Evolutionary conservation across 768 basidiomycete species (phyloP).

Genomic region (Leccinum pellstonianum): DNA sequence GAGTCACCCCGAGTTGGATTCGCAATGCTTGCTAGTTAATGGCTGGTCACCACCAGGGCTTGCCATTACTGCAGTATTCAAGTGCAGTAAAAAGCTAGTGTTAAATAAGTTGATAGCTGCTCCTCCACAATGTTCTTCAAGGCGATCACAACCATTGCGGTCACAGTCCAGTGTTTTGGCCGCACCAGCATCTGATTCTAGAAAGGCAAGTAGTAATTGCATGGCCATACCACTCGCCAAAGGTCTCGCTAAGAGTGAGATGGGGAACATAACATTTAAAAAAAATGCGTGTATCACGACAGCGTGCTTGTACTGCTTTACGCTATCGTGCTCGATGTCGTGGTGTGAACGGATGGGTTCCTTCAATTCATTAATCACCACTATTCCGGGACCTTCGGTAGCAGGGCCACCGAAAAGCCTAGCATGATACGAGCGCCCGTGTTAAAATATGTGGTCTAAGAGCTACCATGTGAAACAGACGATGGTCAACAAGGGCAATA

Average conservation of each 20-base stretch:
- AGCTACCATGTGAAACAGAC: background rate
- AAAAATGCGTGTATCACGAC: conserved; percentile 63
- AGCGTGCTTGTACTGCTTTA: conserved; percentile 96
- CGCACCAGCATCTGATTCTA: too few relatives aligned
- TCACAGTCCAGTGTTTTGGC: too few relatives aligned
- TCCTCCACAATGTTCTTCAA: too few relatives aligned
- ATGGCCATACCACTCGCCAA: too few relatives aligned
- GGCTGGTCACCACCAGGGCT: too few relatives aligned
- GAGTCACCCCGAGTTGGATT: too few relatives aligned
- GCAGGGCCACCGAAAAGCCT: conserved; percentile 88
- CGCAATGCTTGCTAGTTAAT: too few relatives aligned
- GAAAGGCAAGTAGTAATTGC: too few relatives aligned
- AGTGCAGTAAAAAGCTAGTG: too few relatives aligned
- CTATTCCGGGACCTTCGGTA: conserved; percentile 96
- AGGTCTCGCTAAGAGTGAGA: background rate
- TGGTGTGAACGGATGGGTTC: conserved; percentile 98
- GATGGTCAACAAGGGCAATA: background rate
- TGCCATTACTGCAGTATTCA: too few relatives aligned
- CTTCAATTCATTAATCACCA: conserved; percentile 91
- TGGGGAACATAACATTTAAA: background rate
- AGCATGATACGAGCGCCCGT: conserved; percentile 98
- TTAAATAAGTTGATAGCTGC: too few relatives aligned
- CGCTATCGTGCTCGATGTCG: conserved; percentile 95
- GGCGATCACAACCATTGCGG: too few relatives aligned
- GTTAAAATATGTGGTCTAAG: conserved; percentile 83